Evolutionary conservation across 2,329 filamentous ascomycete species (phyloP).

Genomic region (Furcasterigmium furcatum): DNA sequence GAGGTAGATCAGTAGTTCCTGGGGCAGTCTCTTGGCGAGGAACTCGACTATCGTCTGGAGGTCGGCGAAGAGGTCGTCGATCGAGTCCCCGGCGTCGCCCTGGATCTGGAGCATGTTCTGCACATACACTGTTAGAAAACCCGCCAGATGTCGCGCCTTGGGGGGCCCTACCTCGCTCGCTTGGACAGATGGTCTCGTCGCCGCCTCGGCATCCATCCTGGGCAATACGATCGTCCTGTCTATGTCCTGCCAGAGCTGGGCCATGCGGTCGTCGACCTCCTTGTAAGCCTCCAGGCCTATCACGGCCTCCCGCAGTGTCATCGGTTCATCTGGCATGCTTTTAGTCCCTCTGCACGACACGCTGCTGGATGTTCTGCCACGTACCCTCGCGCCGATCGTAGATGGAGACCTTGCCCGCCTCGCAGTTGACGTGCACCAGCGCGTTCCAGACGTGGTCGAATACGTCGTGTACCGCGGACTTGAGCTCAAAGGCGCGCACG

Average conservation of each 20-base stretch:
- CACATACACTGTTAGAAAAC: conserved; percentile 13
- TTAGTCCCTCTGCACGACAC: conserved; percentile 13
- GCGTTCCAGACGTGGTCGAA: conserved; percentile 69
- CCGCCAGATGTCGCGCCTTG: neutral
- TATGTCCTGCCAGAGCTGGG: conserved; percentile 59
- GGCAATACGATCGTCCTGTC: conserved; percentile 59
- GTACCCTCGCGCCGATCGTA: conserved; percentile 47
- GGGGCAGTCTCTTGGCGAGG: conserved; percentile 47
- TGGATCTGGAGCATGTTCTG: conserved; percentile 40
- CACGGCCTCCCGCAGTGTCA: conserved; percentile 51
- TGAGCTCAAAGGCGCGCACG: conserved; percentile 62
- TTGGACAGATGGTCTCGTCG: conserved; percentile 34
- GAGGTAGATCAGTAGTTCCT: conserved; percentile 55
- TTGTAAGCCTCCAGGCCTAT: conserved; percentile 57
- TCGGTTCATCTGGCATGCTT: conserved; percentile 39
- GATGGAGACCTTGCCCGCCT: conserved; percentile 54
- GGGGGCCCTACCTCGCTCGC: conserved; percentile 9
- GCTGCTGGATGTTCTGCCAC: conserved; percentile 4
- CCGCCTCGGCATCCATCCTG: conserved; percentile 44
- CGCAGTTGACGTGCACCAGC: conserved; percentile 60
- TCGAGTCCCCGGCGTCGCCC: conserved; percentile 38
- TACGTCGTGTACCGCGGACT: conserved; percentile 61
- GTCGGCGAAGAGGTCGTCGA: conserved; percentile 51
- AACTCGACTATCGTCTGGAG: conserved; percentile 49
- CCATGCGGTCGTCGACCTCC: conserved; percentile 57